Evolutionary conservation across 257 asterid species (phyloP).

Genomic region (Gentiana straminea): DNA sequence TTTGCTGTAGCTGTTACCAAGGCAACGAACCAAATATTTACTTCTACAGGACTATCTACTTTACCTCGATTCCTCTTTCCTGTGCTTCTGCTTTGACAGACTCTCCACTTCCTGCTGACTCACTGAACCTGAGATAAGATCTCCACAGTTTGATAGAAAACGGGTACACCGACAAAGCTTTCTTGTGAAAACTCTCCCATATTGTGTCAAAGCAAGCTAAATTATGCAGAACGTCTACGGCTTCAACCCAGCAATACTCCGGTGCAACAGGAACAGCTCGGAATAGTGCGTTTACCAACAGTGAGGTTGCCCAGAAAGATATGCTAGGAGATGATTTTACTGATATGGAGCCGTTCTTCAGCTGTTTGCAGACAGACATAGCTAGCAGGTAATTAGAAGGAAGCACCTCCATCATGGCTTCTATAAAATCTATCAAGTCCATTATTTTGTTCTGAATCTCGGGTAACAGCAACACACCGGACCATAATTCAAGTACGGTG

Average conservation of each 20-base stretch:
- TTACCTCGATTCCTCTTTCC: constrained; percentile 23
- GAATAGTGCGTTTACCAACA: constrained; percentile 27
- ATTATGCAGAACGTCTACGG: constrained; percentile 20
- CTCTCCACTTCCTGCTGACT: constrained; percentile 7
- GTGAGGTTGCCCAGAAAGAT: constrained; percentile 37
- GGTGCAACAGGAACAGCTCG: constrained; percentile 42
- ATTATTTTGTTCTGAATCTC: constrained; percentile 9
- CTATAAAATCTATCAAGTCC: constrained; percentile 29
- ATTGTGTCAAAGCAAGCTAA: constrained; percentile 14
- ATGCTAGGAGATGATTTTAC: constrained; percentile 9
- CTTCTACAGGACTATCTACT: constrained; percentile 4
- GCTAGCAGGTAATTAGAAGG: constrained; percentile 38
- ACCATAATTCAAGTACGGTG: constrained; percentile 25
- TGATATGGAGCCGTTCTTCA: constrained; percentile 6
- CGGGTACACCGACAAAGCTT: constrained; percentile 31
- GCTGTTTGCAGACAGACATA: constrained; percentile 21
- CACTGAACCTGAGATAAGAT: constrained; percentile 18
- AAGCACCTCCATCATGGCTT: constrained; percentile 28
- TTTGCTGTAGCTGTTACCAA: constrained; percentile 9
- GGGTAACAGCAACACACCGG: constrained; percentile 24
- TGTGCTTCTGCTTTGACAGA: constrained; percentile 25
- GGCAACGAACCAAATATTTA: constrained; percentile 8
- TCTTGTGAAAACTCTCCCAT: constrained; percentile 21
- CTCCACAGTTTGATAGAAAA: constrained; percentile 33
- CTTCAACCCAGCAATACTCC: constrained; percentile 34